Conservation (phyloP, 495 filamentous ascomycete genomes). For the Xeromyces bisporus region DNA sequence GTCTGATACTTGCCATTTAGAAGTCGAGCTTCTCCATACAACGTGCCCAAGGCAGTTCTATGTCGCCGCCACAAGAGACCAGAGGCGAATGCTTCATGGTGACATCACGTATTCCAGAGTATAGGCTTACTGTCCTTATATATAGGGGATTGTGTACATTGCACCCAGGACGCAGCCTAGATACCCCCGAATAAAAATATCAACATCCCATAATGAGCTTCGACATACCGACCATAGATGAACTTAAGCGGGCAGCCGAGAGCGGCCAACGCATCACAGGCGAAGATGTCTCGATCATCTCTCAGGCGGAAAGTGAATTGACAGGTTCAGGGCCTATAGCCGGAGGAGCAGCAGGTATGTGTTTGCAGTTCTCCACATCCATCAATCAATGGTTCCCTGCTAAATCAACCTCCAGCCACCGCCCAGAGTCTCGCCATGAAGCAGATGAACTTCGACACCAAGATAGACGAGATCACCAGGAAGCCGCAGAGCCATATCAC, state of each 20-base stretch:
- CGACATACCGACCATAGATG: constrained; percentile 13
- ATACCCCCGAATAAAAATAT: too few species aligned
- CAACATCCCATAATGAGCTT: too few species aligned
- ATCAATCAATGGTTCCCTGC: neutral
- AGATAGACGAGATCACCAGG: constrained; percentile 15
- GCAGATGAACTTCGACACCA: constrained; percentile 23
- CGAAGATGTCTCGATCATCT: constrained; percentile 18
- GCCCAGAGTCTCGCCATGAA: constrained; percentile 20
- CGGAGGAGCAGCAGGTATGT: constrained; percentile 34
- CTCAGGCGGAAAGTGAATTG: constrained; percentile 20
- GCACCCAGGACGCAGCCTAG: too few species aligned
- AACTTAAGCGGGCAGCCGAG: constrained; percentile 20
- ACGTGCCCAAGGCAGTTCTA: too few species aligned
- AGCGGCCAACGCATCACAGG: constrained; percentile 18
- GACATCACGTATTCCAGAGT: too few species aligned
- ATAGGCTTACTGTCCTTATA: too few species aligned
- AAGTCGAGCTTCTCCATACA: too few species aligned
- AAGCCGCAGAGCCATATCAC: constrained; percentile 20
- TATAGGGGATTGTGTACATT: too few species aligned
- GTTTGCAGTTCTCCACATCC: neutral
- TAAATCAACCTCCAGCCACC: constrained; percentile 15
- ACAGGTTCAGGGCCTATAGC: constrained; percentile 34
- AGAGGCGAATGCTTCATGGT: too few species aligned
- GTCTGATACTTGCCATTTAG: too few species aligned
- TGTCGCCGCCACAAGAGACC: too few species aligned